A percentile compares a stretch with the other conserved stretches of the same genome.
Conservation (phyloP, 2,329 filamentous ascomycete species). For the Hypomyces perniciosus region DNA sequence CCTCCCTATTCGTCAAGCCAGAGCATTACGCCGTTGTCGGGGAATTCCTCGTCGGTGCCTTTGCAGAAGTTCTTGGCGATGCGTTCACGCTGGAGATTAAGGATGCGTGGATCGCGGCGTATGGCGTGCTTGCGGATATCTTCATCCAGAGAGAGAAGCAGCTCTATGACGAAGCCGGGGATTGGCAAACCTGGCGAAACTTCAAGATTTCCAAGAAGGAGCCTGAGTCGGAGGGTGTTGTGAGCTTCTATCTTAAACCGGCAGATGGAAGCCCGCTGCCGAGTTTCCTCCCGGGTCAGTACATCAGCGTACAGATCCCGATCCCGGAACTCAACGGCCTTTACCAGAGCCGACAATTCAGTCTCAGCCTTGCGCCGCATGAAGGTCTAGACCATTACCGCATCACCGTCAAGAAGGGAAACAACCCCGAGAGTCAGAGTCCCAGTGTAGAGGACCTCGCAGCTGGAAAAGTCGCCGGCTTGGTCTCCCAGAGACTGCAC, state of each 20-base stretch:
- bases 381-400: constrained; percentile 55
- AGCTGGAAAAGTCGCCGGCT: constrained; percentile 34
- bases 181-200: constrained; percentile 44
- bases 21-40: constrained; percentile 68
- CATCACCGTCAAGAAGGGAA: constrained; percentile 67
- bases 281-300: constrained; percentile 63
- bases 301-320: constrained; percentile 59
- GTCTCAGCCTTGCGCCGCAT: constrained; percentile 53
- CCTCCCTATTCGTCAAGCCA: constrained; percentile 58
- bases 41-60: constrained; percentile 59
- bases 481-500: constrained; percentile 51
- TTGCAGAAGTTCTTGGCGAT: constrained; percentile 60
- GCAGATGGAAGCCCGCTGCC: constrained; percentile 51
- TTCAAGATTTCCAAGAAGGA: constrained; percentile 56
- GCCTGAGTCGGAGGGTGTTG: constrained; percentile 54
- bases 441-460: constrained; percentile 27
- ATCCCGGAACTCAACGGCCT: constrained; percentile 53
- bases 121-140: constrained; percentile 62
- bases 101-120: constrained; percentile 66
- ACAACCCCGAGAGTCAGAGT: constrained; percentile 22
- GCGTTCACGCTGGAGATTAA: constrained; percentile 60
- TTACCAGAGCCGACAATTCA: constrained; percentile 69
- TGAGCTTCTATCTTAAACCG: constrained; percentile 65
- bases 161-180: constrained; percentile 47
- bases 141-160: constrained; percentile 60